phyloP scores from a whole-genome alignment of 176 grass and related monocot species.

The Rhynchospora tenuis region DNA sequence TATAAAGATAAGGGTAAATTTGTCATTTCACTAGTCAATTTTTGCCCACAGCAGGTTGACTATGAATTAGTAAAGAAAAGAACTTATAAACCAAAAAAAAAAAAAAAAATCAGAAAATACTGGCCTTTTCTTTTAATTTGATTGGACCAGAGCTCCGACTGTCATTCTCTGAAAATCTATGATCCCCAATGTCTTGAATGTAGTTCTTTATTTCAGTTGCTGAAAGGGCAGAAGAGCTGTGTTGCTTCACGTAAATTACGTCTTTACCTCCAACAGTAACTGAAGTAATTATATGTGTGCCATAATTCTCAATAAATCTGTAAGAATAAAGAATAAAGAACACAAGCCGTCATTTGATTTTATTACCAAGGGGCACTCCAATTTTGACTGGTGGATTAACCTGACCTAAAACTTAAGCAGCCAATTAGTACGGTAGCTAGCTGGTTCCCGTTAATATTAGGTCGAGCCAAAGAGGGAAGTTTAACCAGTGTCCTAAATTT shows the following conservation, averaged over 20 bases:
- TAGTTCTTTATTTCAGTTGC: constrained; percentile 50
- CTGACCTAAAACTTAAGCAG: neutral
- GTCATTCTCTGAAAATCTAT: constrained; percentile 53
- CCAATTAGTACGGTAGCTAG: neutral
- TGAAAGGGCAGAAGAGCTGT: constrained; percentile 43
- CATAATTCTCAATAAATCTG: constrained; percentile 77
- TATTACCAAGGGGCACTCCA: neutral
- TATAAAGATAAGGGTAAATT: constrained; percentile 1
- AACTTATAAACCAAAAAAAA: constrained; percentile 4
- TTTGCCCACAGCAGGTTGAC: neutral
- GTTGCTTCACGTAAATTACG: constrained; percentile 58
- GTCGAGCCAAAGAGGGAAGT: neutral
- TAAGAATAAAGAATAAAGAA: constrained; percentile 13
- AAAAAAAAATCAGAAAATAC: constrained; percentile 6
- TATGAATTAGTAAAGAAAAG: neutral
- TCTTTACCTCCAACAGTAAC: constrained; percentile 65
- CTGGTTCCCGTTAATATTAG: neutral
- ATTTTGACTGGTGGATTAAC: neutral
- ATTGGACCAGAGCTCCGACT: constrained; percentile 40
- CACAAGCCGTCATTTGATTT: constrained; percentile 1
- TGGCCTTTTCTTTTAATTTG: constrained; percentile 43
- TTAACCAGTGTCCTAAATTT: neutral
- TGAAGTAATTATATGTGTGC: constrained; percentile 56
- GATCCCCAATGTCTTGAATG: constrained; percentile 44
- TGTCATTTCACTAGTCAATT: neutral